These are phyloP conservation scores for Penicillium sp. DNA, from an alignment of 2,329 filamentous ascomycete genomes.

Conservation along the genomic window DNA sequence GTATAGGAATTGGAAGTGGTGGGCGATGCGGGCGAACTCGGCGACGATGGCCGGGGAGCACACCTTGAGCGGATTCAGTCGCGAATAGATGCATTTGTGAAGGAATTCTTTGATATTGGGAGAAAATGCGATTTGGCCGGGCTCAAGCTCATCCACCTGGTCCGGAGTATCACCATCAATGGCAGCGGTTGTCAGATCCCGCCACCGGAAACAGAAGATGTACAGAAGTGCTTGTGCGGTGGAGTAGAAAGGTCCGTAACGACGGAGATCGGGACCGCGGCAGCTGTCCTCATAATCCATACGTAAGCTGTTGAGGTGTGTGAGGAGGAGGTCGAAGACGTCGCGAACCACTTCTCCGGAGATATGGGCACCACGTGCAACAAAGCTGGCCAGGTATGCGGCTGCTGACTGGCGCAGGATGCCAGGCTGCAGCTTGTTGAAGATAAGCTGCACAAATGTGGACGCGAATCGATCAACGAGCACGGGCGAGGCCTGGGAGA, in stretches of 20 bases:
- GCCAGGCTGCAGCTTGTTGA: constrained; percentile 67
- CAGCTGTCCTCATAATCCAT: constrained; percentile 69
- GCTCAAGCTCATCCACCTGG: constrained; percentile 53
- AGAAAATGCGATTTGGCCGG: constrained; percentile 76
- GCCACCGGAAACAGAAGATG: constrained; percentile 98
- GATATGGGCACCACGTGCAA: constrained; percentile 83
- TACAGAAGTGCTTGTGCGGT: constrained; percentile 87
- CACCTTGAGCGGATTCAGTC: constrained; percentile 91
- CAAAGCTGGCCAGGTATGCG: constrained; percentile 91
- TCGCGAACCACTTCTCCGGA: constrained; percentile 73
- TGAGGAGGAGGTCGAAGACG: constrained; percentile 76
- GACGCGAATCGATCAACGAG: constrained; percentile 82
- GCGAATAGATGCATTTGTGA: constrained; percentile 75
- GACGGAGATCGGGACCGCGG: constrained; percentile 78
- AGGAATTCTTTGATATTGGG: constrained; percentile 72
- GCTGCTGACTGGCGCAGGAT: constrained; percentile 80
- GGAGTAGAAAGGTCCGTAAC: constrained; percentile 82
- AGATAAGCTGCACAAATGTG: constrained; percentile 70
- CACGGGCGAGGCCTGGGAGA: constrained; percentile 75
- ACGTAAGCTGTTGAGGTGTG: constrained; percentile 75
- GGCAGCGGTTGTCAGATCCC: constrained; percentile 70
- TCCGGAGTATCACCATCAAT: constrained; percentile 55
- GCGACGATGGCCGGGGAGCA: constrained; percentile 87
- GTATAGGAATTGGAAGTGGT: constrained; percentile 84
- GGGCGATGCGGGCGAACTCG: constrained; percentile 85